These are phyloP conservation scores for Phalaenopsis hybrid DNA, from an alignment of 116 monocot species.

Conservation along the genomic window DNA sequence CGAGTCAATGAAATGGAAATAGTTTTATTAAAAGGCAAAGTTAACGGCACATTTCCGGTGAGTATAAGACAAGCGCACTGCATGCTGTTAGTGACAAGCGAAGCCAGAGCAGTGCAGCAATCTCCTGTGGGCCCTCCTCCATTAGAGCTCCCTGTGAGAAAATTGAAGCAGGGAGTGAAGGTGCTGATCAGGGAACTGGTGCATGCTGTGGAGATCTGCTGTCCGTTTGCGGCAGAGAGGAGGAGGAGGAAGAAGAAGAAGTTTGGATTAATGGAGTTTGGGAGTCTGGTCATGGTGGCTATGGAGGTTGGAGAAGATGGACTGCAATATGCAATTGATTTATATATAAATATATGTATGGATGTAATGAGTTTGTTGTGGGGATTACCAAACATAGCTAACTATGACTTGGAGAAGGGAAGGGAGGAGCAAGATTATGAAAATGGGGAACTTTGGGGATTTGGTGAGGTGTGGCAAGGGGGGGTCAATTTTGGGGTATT, in stretches of 20 bases:
- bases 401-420: not conserved
- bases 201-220: slow-evolving; percentile 18
- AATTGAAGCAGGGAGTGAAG: slow-evolving; percentile 64
- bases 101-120: slow-evolving; percentile 36
- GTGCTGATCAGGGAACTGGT: slow-evolving; percentile 32
- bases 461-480: too few species aligned
- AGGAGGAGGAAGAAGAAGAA: not conserved
- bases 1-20: slow-evolving; percentile 36
- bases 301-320: not conserved
- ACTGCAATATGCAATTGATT: not conserved
- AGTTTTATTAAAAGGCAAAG: slow-evolving; percentile 40
- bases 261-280: too few species aligned
- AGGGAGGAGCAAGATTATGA: not conserved
- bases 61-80: slow-evolving; percentile 46
- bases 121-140: slow-evolving; percentile 36
- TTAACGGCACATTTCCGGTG: slow-evolving; percentile 37
- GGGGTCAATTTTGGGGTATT: too few species aligned
- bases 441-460: too few species aligned
- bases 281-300: not conserved
- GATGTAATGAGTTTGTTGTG: not conserved
- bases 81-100: slow-evolving; percentile 19
- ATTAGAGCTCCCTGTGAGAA: slow-evolving; percentile 57
- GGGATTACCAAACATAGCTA: not conserved
- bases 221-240: too few species aligned
- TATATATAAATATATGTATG: too few species aligned